Evolutionary conservation across 768 basidiomycete genomes (phyloP), one percentile per base, ranked within the genome.

Genomic region (Cystobasidium ongulense): DNA sequence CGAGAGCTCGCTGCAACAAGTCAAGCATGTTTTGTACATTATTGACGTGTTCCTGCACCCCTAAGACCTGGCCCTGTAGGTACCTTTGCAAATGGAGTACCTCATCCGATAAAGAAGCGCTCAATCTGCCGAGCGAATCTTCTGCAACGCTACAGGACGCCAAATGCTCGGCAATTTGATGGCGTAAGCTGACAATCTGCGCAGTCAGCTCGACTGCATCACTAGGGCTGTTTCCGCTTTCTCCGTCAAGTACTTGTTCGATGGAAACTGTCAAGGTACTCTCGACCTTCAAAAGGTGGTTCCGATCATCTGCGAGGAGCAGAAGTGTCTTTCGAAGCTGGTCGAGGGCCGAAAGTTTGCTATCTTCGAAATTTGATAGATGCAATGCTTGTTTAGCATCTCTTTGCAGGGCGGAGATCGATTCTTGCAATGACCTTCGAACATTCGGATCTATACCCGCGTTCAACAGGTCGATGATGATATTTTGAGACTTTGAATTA

Each of bases 381-480:
- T 15, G 18, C 63, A 25, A 31, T 15, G 43, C 38, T 38, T 64
- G 33, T 15, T 39, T 27, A 1, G 33, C 11, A 13, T 53, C 10
- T 25, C 36, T 59, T 35, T 46, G 18, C 27, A 71, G 25, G 21
- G 68, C 23, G n/a, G 54, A 13, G 3, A 71, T n/a, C 23, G 36
- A 11, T 1, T 59, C 53, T 38, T 71, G 68, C 25, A 71, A 27
- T 4, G 33, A 21, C 53, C 38, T 54, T 15, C 68, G 68, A 1
- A 71, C 68, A 39, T 71, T 71, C 4, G 68, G 54, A 27, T 71
- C 68, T 27, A 71, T 71, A 33, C 68, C 68, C 31, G 25, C 3
- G 27, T 57, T 21, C n/a, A 53, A 27, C 36, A 71, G 43, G 21
- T 29, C n/a, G 18, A 36, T 21, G 11, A 59, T 35, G 33, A 71